phyloP scores from a whole-genome alignment of 257 asterid species.

The Solanum etuberosum region DNA sequence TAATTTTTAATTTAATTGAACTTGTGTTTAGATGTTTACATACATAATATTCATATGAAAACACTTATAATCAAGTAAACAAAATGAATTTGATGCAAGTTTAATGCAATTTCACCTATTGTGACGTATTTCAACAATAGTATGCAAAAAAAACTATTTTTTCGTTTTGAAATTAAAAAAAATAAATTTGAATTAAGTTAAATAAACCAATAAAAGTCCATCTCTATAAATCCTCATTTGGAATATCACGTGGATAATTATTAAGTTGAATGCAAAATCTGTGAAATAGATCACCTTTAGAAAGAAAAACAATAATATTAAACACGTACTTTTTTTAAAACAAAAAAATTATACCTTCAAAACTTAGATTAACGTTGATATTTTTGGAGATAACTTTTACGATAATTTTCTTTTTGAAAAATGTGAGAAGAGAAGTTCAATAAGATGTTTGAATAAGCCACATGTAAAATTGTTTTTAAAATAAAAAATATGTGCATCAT shows the following conservation, averaged over 20 bases:
- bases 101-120: background rate
- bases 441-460: too few species aligned
- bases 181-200: background rate
- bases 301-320: background rate
- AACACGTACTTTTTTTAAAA: background rate
- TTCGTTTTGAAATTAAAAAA: background rate
- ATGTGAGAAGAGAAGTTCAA: background rate
- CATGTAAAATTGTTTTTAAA: too few species aligned
- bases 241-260: background rate
- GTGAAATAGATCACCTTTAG: background rate
- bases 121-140: background rate
- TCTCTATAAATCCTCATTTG: background rate
- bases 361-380: background rate
- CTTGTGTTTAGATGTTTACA: background rate
- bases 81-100: background rate
- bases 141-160: background rate
- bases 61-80: background rate
- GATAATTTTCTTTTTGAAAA: background rate
- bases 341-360: background rate
- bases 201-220: background rate
- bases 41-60: background rate
- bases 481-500: background rate
- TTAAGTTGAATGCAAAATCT: background rate
- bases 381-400: background rate
- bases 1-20: background rate